Evolutionary conservation across 768 basidiomycete species (phyloP).

Genomic region (Tricholoma flavovirens): DNA sequence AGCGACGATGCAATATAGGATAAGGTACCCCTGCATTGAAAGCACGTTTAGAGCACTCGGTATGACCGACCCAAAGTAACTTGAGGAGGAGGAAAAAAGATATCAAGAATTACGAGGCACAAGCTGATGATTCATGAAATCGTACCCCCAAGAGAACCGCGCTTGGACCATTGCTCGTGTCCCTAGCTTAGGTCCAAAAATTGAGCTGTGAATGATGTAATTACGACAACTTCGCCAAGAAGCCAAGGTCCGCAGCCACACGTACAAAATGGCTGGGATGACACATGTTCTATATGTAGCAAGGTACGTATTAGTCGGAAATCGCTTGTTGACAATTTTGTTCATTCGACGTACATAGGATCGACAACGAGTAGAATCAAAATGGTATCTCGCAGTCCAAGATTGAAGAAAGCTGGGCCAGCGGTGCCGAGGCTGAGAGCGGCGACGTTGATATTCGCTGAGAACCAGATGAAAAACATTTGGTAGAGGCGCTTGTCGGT

Average conservation of each 20-base stretch:
- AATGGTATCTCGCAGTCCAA: slow-evolving; percentile 47
- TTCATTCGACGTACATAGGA: slow-evolving; percentile 29
- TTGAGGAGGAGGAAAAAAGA: slow-evolving; percentile 14
- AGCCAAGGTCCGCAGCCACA: neutral
- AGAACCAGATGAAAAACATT: slow-evolving; percentile 70
- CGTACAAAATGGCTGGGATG: slow-evolving; percentile 59
- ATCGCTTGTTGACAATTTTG: neutral
- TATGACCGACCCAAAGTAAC: slow-evolving; percentile 51
- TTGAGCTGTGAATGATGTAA: slow-evolving; percentile 26
- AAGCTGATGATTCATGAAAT: neutral
- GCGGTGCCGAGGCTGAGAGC: slow-evolving; percentile 57
- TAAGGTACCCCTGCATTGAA: slow-evolving; percentile 58
- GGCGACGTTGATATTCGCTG: slow-evolving; percentile 61
- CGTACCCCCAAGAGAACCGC: neutral
- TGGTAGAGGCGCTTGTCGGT: slow-evolving; percentile 54
- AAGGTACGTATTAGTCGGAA: neutral
- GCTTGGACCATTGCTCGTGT: slow-evolving; percentile 64
- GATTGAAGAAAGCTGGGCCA: slow-evolving; percentile 51
- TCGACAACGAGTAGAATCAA: slow-evolving; percentile 41
- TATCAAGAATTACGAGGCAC: neutral
- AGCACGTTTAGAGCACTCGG: slow-evolving; percentile 53
- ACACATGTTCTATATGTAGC: slow-evolving; percentile 27
- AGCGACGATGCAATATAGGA: slow-evolving; percentile 62
- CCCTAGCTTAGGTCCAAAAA: slow-evolving; percentile 78
- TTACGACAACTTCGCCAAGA: neutral